Conservation (phyloP, 2,329 filamentous ascomycete species). For the Pseudogymnoascus sp. region DNA sequence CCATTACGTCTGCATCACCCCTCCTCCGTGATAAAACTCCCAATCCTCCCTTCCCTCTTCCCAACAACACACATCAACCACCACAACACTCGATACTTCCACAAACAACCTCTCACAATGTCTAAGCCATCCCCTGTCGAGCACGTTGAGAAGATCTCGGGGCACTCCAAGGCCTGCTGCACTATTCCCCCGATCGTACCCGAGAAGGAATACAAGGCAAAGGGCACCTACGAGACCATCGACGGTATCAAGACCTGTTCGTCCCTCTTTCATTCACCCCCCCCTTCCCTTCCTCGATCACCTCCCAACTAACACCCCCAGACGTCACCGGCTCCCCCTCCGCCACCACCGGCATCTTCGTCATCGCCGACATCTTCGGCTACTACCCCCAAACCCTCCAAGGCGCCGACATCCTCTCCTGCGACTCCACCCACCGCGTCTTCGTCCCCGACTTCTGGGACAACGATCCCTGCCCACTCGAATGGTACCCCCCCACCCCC, state of each 20-base stretch:
- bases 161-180: slow-evolving; percentile 19
- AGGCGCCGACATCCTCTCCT: slow-evolving; percentile 58
- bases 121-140: not conserved
- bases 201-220: slow-evolving; percentile 30
- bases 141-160: not conserved
- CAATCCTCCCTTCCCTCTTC: not conserved
- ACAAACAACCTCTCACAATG: not conserved
- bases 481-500: slow-evolving; percentile 53
- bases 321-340: slow-evolving; percentile 40
- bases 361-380: slow-evolving; percentile 58
- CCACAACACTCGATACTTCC: not conserved
- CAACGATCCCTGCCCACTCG: slow-evolving; percentile 44
- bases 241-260: slow-evolving; percentile 42
- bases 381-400: slow-evolving; percentile 64
- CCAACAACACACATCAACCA: not conserved
- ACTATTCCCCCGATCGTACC: slow-evolving; percentile 28
- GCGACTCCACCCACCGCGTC: slow-evolving; percentile 59
- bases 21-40: not conserved
- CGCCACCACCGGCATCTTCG: slow-evolving; percentile 50
- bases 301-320: slow-evolving; percentile 11
- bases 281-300: not conserved
- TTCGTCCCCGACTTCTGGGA: slow-evolving; percentile 91
- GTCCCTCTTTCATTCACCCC: not conserved
- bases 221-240: slow-evolving; percentile 46
- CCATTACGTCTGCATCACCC: not conserved